Base-by-base conservation (phyloP, 768 basidiomycete species). In the Boletus rufocinnamomeus region DNA sequence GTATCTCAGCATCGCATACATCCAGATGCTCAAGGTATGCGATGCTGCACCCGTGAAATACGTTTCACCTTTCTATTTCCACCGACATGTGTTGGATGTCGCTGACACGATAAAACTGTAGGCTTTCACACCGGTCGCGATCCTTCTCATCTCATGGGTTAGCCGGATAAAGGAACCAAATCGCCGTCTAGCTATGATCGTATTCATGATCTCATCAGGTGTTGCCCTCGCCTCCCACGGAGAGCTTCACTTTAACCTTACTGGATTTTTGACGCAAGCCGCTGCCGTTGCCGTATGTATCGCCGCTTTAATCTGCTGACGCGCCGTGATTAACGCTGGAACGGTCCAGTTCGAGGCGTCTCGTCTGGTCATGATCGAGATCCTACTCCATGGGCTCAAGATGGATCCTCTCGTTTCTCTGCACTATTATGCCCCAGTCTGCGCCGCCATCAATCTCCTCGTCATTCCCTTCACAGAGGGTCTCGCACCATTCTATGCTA, bases 321-420 rank as follows among this genome's bases (percentile, higher is more conserved):
- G 4, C 13, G 2, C 38, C 19, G 14, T 8, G 8, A 51, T 21
- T 61, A 19, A 70, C 21, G 13, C 14, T 6, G n/a, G 30, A 40
- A 57, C 27, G 28, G 4, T 52, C 47, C 68, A 90, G 86, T 98
- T 98, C 69, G 96, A 99, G 75, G 89, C 93, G 1, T 89, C 91
- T 21, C 89, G 96, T 41, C 83, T 98, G 14, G 94, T 98, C 25
- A 94, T 97, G 86, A 98, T 98, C 60, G 91, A 98, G 72, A 85
- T 95, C 52, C 85, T 98, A 41, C 80, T 98, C 0, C 93, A 97
- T 69, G 95, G 95, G 38, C 77, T 97, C 68, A 97, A 97, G 77
- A 98, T 98, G 95, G 94, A 97, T 69, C 96, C 96, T 0, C 83
- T 98, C 7, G 91, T 94, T 23, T 97, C 95, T 7, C 75, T 98